These are phyloP conservation scores for Starmerella sirachaensis DNA, from an alignment of 805 yeast species.

Conservation along the genomic window DNA sequence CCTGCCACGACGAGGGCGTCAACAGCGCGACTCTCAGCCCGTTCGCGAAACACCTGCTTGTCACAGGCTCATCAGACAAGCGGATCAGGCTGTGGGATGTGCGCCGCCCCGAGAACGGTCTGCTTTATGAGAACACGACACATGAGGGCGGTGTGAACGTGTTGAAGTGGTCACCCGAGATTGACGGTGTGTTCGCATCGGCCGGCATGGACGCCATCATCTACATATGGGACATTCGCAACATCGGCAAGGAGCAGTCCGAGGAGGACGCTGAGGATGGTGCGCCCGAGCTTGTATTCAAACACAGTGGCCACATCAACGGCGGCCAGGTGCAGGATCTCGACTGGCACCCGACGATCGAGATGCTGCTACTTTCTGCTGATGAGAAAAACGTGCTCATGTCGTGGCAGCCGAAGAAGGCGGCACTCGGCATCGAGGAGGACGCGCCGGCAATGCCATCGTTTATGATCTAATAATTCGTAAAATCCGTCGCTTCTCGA, in stretches of 20 bases:
- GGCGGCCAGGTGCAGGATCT: slow-evolving; percentile 30
- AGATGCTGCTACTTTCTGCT: slow-evolving; percentile 13
- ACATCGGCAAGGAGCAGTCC: slow-evolving; percentile 72
- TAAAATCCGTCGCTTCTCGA: too few relatives aligned
- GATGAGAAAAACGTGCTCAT: slow-evolving; percentile 16
- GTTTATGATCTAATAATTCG: slow-evolving; percentile 4
- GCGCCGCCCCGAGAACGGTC: slow-evolving; percentile 42
- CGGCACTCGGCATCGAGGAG: slow-evolving; percentile 3
- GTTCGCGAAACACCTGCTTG: slow-evolving; percentile 39
- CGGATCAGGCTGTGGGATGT: slow-evolving; percentile 59
- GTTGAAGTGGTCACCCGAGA: slow-evolving; percentile 65
- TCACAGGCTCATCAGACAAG: slow-evolving; percentile 32
- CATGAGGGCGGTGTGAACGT: slow-evolving; percentile 63
- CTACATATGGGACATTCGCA: slow-evolving; percentile 67
- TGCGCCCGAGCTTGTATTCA: slow-evolving; percentile 75
- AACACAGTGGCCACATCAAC: slow-evolving; percentile 70
- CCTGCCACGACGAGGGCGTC: slow-evolving; percentile 47
- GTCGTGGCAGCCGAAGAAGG: slow-evolving; percentile 17
- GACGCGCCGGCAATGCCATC: slow-evolving; percentile 16
- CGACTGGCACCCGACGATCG: slow-evolving; percentile 17
- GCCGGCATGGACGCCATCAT: slow-evolving; percentile 62
- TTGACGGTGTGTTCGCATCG: slow-evolving; percentile 61
- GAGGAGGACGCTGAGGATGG: slow-evolving; percentile 89
- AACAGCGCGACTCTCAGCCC: slow-evolving; percentile 63
- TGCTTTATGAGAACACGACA: slow-evolving; percentile 56